A percentile compares a stretch with the other conserved stretches of the same genome.
These are phyloP conservation scores for Hyaloscypha bicolor DNA, from an alignment of 495 filamentous ascomycete species.

Conservation along the genomic window DNA sequence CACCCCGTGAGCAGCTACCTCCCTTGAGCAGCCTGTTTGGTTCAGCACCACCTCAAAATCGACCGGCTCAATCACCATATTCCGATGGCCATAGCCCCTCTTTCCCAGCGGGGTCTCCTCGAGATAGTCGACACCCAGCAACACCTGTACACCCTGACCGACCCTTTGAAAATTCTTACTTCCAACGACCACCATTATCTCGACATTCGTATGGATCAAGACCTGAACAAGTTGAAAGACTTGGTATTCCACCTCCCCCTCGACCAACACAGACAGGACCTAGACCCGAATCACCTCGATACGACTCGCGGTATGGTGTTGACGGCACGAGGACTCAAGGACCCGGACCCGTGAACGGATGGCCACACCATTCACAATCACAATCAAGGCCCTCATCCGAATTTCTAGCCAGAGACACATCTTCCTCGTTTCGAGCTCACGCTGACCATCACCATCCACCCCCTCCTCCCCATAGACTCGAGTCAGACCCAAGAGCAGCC, in stretches of 20 bases:
- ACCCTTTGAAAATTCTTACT: conserved; percentile 45
- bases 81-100: conserved; percentile 44
- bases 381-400: conserved; percentile 17
- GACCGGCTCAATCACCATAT: conserved; percentile 45
- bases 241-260: conserved; percentile 25
- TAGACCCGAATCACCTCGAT: conserved; percentile 32
- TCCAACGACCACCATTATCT: conserved; percentile 33
- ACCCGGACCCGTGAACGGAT: conserved; percentile 17
- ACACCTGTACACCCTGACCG: conserved; percentile 34
- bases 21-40: conserved; percentile 57
- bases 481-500: conserved; percentile 21
- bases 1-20: conserved; percentile 51
- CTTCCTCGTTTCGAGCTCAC: conserved; percentile 32
- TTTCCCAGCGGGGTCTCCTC: conserved; percentile 43
- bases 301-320: conserved; percentile 22
- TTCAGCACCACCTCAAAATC: conserved; percentile 37
- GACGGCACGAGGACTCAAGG: conserved; percentile 21
- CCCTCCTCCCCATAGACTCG: conserved; percentile 17
- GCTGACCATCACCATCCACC: conserved; percentile 20
- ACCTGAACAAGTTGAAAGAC: conserved; percentile 34
- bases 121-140: conserved; percentile 41
- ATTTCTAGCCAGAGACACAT: conserved; percentile 31
- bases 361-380: conserved; percentile 30
- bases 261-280: conserved; percentile 9
- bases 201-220: conserved; percentile 34